Evolutionary conservation across 148 eudicot genomes (phyloP), one percentile per base, ranked within the genome.

Genomic region (Drosera capensis): DNA sequence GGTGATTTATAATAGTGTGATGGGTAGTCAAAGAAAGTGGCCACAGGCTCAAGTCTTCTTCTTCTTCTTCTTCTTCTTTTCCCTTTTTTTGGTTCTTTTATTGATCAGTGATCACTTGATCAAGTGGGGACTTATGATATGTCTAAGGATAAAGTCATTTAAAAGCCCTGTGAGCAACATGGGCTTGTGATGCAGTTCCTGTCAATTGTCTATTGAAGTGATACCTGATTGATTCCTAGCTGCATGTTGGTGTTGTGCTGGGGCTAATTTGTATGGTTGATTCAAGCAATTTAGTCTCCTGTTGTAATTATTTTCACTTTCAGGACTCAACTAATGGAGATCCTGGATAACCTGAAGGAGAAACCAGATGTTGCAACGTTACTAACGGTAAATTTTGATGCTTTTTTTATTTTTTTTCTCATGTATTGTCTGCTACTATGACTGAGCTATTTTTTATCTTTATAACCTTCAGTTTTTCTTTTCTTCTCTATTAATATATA

Each of bases 291-390:
- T 42, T n/a, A 42, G 15, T 24, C 5, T 22, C 18, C 5, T 38
- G 43, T 15, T 17, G 26, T 44, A 16, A 37, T 19, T 52, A 23
- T 26, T 15, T 29, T 22, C 39, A 40, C 46, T 67, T 58, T 24
- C 70, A 86, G 96, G 75, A 60, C 80, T 58, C 96, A 86, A 47
- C 75, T 86, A 46, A 68, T 64, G 55, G 96, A 86, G 21, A 86
- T 86, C 48, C 84, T 86, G 58, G 71, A 76, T 62, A 79, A 70
- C 68, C 45, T 82, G 52, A 86, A 73, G 61, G 96, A 86, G 62
- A 86, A 82, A 57, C 96, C 96, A 35, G 96, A 86, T 67, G 96
- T 86, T 66, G 94, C 77, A 38, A 74, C 82, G 19, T 58, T 86
- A 21, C 60, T 86, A 59, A 48, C 70, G 70, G 96, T 81, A 73